A percentile compares a stretch with the other conserved stretches of the same genome.
phyloP scores from a whole-genome alignment of 805 yeast species.

The Komagataella mondaviorum region DNA sequence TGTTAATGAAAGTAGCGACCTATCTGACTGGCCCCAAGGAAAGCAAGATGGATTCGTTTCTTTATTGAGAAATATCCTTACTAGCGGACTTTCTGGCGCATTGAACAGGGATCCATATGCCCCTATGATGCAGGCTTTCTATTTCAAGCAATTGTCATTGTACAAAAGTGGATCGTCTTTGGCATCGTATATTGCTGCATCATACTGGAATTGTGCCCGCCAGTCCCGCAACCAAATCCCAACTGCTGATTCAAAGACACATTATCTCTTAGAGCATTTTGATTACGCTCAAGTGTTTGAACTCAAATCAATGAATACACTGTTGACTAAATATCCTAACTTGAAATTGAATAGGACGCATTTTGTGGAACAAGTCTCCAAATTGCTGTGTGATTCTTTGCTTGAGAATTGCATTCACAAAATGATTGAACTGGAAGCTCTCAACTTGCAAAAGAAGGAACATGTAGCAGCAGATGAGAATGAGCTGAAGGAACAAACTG shows the following conservation, averaged over 20 bases:
- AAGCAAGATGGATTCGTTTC: neutral
- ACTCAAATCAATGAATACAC: neutral
- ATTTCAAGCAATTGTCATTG: constrained; percentile 6
- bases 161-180: neutral
- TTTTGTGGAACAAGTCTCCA: neutral
- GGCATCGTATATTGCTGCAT: neutral
- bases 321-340: neutral
- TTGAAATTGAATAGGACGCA: neutral
- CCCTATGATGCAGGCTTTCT: constrained; percentile 11
- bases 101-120: neutral
- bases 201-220: neutral
- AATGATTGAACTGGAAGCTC: constrained; percentile 8
- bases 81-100: neutral
- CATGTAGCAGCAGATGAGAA: neutral
- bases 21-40: neutral
- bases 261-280: neutral
- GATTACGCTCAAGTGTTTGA: neutral
- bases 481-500: neutral
- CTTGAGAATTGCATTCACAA: constrained; percentile 6
- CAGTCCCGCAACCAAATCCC: neutral
- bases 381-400: constrained; percentile 6
- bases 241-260: neutral
- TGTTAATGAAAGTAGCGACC: neutral
- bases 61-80: too few species aligned
- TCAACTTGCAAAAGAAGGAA: constrained; percentile 3